Evolutionary conservation across 768 basidiomycete genomes (phyloP).

Genomic region (Roridomyces roridus): DNA sequence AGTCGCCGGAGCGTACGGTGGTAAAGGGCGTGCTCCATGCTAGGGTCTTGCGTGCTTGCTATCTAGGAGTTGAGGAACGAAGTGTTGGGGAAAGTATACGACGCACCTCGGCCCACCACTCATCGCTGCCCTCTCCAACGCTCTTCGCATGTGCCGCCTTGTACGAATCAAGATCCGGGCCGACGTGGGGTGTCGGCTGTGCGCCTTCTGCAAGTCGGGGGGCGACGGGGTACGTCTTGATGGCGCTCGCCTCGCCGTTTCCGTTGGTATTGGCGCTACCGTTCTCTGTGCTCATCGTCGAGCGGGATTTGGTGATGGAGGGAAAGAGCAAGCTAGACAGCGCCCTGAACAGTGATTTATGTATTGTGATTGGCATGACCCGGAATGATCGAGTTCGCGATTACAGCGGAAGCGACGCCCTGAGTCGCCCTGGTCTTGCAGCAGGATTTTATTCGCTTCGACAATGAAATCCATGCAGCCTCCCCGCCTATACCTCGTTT

Average conservation of each 20-base stretch:
- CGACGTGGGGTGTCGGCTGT: constrained; percentile 64
- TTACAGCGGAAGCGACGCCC: too few relatives aligned
- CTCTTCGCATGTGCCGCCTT: constrained; percentile 68
- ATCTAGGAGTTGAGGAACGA: not conserved
- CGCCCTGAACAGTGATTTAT: too few relatives aligned
- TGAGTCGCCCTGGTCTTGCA: too few relatives aligned
- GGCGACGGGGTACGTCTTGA: constrained; percentile 71
- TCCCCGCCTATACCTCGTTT: too few relatives aligned
- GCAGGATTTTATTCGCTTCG: too few relatives aligned
- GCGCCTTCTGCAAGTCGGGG: constrained; percentile 66
- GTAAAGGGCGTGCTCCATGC: constrained; percentile 92
- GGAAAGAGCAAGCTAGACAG: too few relatives aligned
- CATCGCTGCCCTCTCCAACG: constrained; percentile 77
- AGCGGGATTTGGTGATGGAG: too few relatives aligned
- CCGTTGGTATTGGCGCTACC: too few relatives aligned
- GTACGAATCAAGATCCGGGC: constrained; percentile 82
- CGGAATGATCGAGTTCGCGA: too few relatives aligned
- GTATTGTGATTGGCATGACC: too few relatives aligned
- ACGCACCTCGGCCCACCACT: constrained; percentile 87
- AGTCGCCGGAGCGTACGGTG: constrained; percentile 83
- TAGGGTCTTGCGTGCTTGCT: constrained; percentile 78
- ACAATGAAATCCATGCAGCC: too few relatives aligned
- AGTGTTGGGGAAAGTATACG: not conserved
- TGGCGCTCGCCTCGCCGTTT: not conserved
- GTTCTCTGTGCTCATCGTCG: too few relatives aligned